Conservation (phyloP, 768 basidiomycete genomes). For the Amanita phalloides region DNA sequence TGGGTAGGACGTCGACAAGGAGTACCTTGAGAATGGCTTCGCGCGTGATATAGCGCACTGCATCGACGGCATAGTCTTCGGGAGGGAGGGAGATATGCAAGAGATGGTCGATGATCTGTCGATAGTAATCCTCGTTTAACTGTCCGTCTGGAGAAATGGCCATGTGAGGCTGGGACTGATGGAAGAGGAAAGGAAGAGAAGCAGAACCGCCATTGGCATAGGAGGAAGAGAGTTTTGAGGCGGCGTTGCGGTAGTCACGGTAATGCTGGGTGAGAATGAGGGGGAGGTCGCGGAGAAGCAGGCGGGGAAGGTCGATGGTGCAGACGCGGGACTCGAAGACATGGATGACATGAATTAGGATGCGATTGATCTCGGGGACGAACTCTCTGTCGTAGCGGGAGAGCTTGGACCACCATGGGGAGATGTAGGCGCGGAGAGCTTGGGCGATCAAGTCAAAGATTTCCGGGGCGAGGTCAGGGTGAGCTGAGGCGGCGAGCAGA, state of each 20-base stretch:
- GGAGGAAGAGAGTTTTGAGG: constrained; percentile 49
- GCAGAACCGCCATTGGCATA: constrained; percentile 62
- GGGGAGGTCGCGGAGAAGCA: constrained; percentile 57
- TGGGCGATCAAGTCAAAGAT: constrained; percentile 76
- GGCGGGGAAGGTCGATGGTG: constrained; percentile 43
- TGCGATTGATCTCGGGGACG: constrained; percentile 54
- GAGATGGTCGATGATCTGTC: constrained; percentile 69
- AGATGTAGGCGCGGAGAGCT: constrained; percentile 65
- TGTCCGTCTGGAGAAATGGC: constrained; percentile 58
- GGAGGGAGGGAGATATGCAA: constrained; percentile 63
- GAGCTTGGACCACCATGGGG: constrained; percentile 81
- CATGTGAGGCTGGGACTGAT: constrained; percentile 77
- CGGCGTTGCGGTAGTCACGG: constrained; percentile 64
- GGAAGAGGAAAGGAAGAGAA: constrained; percentile 59
- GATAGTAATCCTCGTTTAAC: constrained; percentile 67
- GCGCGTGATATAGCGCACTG: constrained; percentile 74
- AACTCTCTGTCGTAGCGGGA: constrained; percentile 79
- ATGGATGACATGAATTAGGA: constrained; percentile 48
- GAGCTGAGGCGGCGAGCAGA: constrained; percentile 33
- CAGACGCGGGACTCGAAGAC: constrained; percentile 48
- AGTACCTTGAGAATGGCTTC: constrained; percentile 78
- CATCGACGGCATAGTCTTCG: constrained; percentile 68
- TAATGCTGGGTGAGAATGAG: constrained; percentile 65
- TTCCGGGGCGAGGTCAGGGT: constrained; percentile 52
- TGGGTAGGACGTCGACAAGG: constrained; percentile 54